Conservation (phyloP, 2,329 filamentous ascomycete genomes). For the Capronia epimyces region DNA sequence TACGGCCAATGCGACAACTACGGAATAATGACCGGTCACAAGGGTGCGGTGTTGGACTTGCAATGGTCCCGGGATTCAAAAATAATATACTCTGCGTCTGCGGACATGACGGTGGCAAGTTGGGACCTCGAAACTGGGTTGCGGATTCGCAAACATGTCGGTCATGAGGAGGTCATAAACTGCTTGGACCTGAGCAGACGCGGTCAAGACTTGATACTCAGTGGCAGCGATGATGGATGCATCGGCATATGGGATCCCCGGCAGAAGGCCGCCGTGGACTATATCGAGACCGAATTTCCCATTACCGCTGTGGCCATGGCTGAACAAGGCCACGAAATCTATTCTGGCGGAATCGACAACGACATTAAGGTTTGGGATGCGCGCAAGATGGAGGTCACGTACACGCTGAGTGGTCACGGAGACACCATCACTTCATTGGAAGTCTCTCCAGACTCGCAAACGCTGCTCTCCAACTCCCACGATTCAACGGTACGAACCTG, state of each 20-base stretch:
- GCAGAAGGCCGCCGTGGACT: constrained; percentile 79
- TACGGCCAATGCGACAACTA: constrained; percentile 94
- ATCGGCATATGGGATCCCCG: constrained; percentile 96
- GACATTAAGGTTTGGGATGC: constrained; percentile 97
- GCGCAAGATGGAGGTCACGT: constrained; percentile 81
- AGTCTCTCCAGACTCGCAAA: constrained; percentile 89
- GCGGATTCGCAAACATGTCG: constrained; percentile 83
- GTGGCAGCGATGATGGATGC: constrained; percentile 86
- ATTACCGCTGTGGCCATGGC: constrained; percentile 88
- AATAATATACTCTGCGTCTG: constrained; percentile 84
- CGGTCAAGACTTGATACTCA: constrained; percentile 84
- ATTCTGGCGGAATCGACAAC: constrained; percentile 91
- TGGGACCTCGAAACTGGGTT: constrained; percentile 93
- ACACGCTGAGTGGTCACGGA: constrained; percentile 80
- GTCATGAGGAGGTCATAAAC: constrained; percentile 96
- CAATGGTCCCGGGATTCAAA: constrained; percentile 96
- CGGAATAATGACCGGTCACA: constrained; percentile 79
- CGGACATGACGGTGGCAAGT: constrained; percentile 86
- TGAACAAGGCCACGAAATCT: constrained; percentile 92
- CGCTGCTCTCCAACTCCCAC: constrained; percentile 84
- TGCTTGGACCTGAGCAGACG: constrained; percentile 79
- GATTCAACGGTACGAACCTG: constrained; percentile 91
- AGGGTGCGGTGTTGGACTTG: constrained; percentile 82
- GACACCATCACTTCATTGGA: constrained; percentile 87
- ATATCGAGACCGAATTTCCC: constrained; percentile 85